Conservation (phyloP, 2,329 filamentous ascomycete genomes). For the Ophiostoma sp. region DNA sequence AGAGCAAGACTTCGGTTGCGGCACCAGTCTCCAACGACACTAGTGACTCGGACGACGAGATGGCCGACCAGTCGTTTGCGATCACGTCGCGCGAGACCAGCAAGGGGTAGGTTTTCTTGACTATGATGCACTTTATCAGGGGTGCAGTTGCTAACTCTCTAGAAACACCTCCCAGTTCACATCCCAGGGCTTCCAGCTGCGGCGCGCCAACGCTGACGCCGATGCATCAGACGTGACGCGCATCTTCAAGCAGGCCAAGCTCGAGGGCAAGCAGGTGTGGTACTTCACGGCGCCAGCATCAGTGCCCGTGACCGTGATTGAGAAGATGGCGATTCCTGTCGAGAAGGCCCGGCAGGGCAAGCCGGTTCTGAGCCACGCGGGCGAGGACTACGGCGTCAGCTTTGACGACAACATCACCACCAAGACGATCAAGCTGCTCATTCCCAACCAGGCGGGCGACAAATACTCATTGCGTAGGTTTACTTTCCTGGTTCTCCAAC, state of each 20-base stretch:
- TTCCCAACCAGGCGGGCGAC: constrained; percentile 51
- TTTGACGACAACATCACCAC: constrained; percentile 47
- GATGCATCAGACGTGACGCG: constrained; percentile 43
- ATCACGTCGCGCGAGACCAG: constrained; percentile 17
- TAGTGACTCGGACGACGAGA: constrained; percentile 22
- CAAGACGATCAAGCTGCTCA: constrained; percentile 53
- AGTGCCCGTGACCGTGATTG: constrained; percentile 61
- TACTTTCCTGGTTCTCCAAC: constrained; percentile 17
- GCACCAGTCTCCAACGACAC: background rate
- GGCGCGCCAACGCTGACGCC: constrained; percentile 44
- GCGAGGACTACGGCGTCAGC: constrained; percentile 56
- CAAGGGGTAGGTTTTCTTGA: background rate
- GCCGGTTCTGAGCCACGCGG: constrained; percentile 56
- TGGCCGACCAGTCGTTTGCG: constrained; percentile 37
- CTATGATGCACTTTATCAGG: no score
- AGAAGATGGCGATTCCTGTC: constrained; percentile 57
- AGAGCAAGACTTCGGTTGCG: background rate
- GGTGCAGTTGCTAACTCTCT: background rate
- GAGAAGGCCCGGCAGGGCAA: constrained; percentile 49
- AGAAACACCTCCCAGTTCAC: constrained; percentile 39
- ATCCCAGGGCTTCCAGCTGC: constrained; percentile 49
- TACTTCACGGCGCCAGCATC: constrained; percentile 70
- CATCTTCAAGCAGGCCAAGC: constrained; percentile 53
- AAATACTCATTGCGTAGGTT: constrained; percentile 51
- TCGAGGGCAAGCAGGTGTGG: constrained; percentile 70